Base-by-base conservation (phyloP, 495 filamentous ascomycete species). In the Annulohypoxylon maeteangense region DNA sequence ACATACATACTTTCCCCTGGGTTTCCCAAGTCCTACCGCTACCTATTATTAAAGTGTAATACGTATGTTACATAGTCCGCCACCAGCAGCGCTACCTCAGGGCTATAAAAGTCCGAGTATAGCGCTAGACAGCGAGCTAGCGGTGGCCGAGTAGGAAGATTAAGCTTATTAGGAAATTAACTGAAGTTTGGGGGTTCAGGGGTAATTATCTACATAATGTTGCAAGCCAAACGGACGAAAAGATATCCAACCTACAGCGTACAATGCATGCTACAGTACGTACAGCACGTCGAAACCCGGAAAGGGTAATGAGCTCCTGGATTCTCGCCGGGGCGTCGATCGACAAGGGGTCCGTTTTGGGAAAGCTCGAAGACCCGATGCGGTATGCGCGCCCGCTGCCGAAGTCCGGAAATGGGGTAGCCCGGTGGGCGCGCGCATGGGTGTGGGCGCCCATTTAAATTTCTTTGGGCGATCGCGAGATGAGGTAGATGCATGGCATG, bases 241-340 rank as follows among this genome's bases (percentile, higher is more conserved):
- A 29, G 23, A 27, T 16, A n/a, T n/a, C n/a, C n/a, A n/a, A n/a
- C n/a, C n/a, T n/a, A n/a, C n/a, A n/a, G n/a, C n/a, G n/a, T n/a
- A n/a, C n/a, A n/a, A n/a, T n/a, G n/a, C n/a, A n/a, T n/a, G n/a
- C n/a, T n/a, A n/a, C n/a, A n/a, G n/a, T n/a, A n/a, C n/a, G n/a
- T n/a, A n/a, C n/a, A n/a, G n/a, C n/a, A 71, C 42, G 57, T 62
- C 51, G n/a, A 40, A 66, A 16, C 20, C 57, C 57, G 29, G 29
- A 67, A 71, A 45, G 6, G 63, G 68, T 34, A 71, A 54, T 63
- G 12, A 59, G 44, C 53, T 51, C 51, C 58, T 12, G 34, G 34
- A 65, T 56, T 65, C 45, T 40, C 58, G 34, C 60, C 22, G 51
- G 18, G 31, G 22, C 31, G 54, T 61, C 2, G 42, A 62, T 62